These are phyloP conservation scores for Panaeolus papilionaceus DNA, from an alignment of 768 basidiomycete species.

Conservation along the genomic window DNA sequence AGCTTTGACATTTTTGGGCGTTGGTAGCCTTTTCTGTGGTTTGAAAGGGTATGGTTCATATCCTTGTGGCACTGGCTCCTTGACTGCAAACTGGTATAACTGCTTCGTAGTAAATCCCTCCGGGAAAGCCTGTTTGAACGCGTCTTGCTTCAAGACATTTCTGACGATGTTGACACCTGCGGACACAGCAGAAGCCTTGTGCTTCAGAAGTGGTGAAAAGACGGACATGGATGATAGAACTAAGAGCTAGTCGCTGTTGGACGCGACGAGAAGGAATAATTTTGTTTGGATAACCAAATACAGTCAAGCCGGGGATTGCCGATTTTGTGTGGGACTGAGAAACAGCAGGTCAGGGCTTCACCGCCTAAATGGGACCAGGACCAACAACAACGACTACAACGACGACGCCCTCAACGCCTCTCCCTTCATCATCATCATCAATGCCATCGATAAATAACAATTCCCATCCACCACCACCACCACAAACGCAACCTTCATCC, in stretches of 20 bases:
- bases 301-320: constrained; percentile 18
- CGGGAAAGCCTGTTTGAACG: constrained; percentile 30
- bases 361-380: constrained; percentile 37
- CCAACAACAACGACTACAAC: constrained; percentile 25
- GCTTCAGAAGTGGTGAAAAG: constrained; percentile 21
- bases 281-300: constrained; percentile 24
- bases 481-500: constrained; percentile 26
- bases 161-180: constrained; percentile 36
- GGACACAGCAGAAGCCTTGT: constrained; percentile 24
- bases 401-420: constrained; percentile 22
- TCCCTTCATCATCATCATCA: constrained; percentile 16
- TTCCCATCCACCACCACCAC: constrained; percentile 30
- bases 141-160: constrained; percentile 34
- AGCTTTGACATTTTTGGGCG: constrained; percentile 1
- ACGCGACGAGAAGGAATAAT: constrained; percentile 17
- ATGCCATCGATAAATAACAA: constrained; percentile 26
- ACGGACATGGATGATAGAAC: neutral
- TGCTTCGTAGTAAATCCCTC: constrained; percentile 44
- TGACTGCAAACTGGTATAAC: constrained; percentile 42
- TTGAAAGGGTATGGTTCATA: constrained; percentile 31
- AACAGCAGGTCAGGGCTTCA: constrained; percentile 23
- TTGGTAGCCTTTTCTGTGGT: constrained; percentile 13
- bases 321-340: constrained; percentile 12
- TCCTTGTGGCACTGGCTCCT: constrained; percentile 34
- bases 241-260: constrained; percentile 7